These are phyloP conservation scores for Trichosporon sp. DNA, from an alignment of 1,284 basidiomycete species.

Conservation along the genomic window DNA sequence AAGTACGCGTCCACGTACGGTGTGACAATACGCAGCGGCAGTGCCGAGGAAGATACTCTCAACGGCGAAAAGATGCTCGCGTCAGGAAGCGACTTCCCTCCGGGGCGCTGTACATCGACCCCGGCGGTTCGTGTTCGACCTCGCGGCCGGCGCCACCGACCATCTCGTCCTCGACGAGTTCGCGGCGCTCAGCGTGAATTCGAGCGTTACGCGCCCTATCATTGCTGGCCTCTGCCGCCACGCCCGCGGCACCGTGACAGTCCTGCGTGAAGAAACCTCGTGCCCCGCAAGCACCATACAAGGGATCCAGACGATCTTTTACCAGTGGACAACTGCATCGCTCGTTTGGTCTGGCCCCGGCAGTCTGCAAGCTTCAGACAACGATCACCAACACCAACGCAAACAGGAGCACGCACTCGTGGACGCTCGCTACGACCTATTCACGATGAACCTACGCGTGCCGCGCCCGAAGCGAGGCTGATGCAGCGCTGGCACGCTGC, in stretches of 20 bases:
- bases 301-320: background rate
- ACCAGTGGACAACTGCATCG: background rate
- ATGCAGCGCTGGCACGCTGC: no score
- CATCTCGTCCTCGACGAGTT: background rate
- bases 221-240: background rate
- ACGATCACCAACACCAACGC: no score
- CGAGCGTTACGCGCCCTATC: background rate
- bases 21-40: background rate
- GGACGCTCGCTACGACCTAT: no score
- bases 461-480: no score
- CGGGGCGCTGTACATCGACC: background rate
- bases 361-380: no score
- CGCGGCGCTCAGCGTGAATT: background rate
- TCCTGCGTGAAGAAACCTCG: background rate
- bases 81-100: background rate
- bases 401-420: no score
- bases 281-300: no score
- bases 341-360: no score
- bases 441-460: no score
- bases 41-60: background rate
- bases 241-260: background rate
- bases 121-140: background rate
- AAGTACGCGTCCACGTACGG: background rate
- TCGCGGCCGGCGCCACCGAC: background rate
- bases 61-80: background rate